Base-by-base conservation (phyloP, 768 basidiomycete species). In the Trametes cingulata region DNA sequence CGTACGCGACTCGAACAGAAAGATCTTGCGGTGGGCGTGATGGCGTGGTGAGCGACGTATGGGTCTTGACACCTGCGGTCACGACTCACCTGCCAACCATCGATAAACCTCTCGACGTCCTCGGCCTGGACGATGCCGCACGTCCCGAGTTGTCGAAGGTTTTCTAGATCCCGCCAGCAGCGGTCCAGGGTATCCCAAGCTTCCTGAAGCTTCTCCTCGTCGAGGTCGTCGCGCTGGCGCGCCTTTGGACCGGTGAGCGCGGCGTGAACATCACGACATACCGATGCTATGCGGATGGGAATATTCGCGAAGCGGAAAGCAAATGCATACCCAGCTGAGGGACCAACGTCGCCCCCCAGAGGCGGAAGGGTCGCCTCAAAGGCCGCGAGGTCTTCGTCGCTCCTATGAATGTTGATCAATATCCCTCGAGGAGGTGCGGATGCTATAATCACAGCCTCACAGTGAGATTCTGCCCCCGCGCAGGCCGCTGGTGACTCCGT, bases 1-100 rank as follows among this genome's bases (percentile, higher is more conserved):
- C 88, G 79, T 71, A 89, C 87, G 82, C 71, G 90, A 93, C 73
- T 95, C 92, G 65, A 96, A 96, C 63, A 95, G 86, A 74, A 91
- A 94, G 55, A 93, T 90, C 86, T 91, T 68, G 52, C 29, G 64
- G 60, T 20, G 37, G 35, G 24, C 33, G 20, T 48, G 48, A 52
- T 57, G 19, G 43, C 36, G 43, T 12, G 35, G 45, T 55, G 20
- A 65, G 57, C 13, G 52, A 40, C 33, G 27, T 27, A 9, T 40
- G n/a, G 14, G 6, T n/a, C 24, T 37, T 53, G 55, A 56, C 58
- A 52, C 35, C 15, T 52, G 45, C 20, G 52, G 39, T 46, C 20
- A 22, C n/a, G 20, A n/a, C 83, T 65, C 68, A 93, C 88, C 82
- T 91, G 89, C 93, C 94, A 96, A 35, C 88, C 86, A 68, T 90